Conservation (phyloP, 2,329 filamentous ascomycete species). For the Fusarium avenaceum region DNA sequence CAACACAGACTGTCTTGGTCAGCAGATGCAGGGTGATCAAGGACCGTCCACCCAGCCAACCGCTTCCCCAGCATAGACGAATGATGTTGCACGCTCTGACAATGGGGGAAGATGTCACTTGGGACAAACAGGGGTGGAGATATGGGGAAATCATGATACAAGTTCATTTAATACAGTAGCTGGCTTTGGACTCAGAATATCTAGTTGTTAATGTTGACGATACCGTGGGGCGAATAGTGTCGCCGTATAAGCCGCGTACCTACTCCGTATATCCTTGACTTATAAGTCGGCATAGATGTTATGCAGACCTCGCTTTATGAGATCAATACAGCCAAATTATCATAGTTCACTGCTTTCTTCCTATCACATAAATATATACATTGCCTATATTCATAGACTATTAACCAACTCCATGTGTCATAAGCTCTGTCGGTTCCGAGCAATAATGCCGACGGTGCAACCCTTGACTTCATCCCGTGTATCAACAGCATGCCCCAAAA, state of each 20-base stretch:
- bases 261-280: neutral
- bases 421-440: neutral
- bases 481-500: constrained; percentile 22
- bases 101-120: constrained; percentile 39
- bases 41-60: neutral
- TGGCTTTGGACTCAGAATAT: neutral
- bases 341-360: no score
- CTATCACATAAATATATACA: no score
- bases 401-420: no score
- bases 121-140: constrained; percentile 35
- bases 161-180: neutral
- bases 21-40: constrained; percentile 12
- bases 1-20: constrained; percentile 13
- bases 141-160: constrained; percentile 24
- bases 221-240: no score
- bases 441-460: neutral
- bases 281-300: no score
- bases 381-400: no score
- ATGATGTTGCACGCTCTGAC: constrained; percentile 26
- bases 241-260: neutral
- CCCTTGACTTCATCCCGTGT: constrained; percentile 16
- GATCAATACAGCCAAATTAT: no score
- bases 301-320: neutral
- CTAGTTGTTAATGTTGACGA: neutral
- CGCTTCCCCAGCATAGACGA: constrained; percentile 15